These are phyloP conservation scores for Coccomyxa sp. DNA, from an alignment of 139 green algal species.

Conservation along the genomic window DNA sequence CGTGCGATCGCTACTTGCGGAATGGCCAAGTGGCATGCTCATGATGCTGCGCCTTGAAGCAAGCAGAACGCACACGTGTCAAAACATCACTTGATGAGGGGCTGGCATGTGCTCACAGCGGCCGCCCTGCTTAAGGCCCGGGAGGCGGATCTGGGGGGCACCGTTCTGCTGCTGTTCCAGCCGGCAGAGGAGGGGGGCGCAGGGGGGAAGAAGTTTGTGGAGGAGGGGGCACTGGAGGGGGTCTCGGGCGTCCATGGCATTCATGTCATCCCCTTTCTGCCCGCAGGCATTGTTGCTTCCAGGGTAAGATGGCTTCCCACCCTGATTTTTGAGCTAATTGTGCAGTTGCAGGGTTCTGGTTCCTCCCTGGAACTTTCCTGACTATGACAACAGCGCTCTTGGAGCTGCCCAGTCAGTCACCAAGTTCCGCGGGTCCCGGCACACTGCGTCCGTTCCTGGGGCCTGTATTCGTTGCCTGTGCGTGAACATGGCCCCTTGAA, in stretches of 20 bases:
- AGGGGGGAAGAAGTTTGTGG: slow-evolving; percentile 53
- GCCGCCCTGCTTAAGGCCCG: slow-evolving; percentile 54
- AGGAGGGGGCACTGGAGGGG: slow-evolving; percentile 33
- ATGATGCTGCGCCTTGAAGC: slow-evolving; percentile 31
- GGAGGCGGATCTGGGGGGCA: slow-evolving; percentile 36
- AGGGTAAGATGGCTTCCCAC: slow-evolving; percentile 1
- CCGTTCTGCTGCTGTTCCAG: slow-evolving; percentile 78
- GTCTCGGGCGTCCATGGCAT: slow-evolving; percentile 49
- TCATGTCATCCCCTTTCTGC: slow-evolving; percentile 63
- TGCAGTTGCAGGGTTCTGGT: neutral
- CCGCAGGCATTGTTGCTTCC: slow-evolving; percentile 45
- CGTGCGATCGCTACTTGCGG: slow-evolving; percentile 8
- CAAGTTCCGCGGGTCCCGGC: neutral
- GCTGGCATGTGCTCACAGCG: slow-evolving; percentile 16
- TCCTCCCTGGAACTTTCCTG: neutral
- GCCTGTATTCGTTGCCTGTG: neutral
- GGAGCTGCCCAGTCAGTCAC: neutral
- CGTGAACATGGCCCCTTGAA: neutral
- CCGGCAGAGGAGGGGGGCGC: slow-evolving; percentile 72
- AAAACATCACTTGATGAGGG: neutral
- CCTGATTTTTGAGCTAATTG: neutral
- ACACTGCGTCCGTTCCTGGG: neutral
- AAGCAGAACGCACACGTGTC: slow-evolving; percentile 54
- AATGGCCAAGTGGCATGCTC: neutral
- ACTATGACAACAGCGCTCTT: neutral